These are phyloP conservation scores for Mycena floridula DNA, from an alignment of 768 basidiomycete species.

Conservation along the genomic window DNA sequence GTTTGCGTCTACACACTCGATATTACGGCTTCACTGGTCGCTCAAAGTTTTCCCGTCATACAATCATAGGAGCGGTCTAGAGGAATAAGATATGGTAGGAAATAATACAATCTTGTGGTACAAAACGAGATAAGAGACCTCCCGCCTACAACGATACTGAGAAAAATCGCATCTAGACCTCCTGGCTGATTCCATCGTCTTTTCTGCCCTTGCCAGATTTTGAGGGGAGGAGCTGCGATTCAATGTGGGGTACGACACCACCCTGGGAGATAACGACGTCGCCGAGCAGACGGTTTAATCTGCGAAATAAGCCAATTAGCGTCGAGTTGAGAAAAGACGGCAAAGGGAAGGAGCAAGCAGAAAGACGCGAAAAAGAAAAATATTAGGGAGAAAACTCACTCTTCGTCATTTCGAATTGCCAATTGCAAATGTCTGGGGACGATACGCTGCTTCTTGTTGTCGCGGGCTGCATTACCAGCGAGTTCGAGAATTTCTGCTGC, in stretches of 20 bases:
- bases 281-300: slow-evolving; percentile 76
- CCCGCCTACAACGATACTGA: background rate
- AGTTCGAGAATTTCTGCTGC: slow-evolving; percentile 92
- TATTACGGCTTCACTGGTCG: too few relatives aligned
- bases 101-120: slow-evolving; percentile 1
- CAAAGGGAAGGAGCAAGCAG: background rate
- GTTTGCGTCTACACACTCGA: too few relatives aligned
- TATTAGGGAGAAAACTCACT: slow-evolving; percentile 33
- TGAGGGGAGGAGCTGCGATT: slow-evolving; percentile 30
- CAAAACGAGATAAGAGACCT: slow-evolving; percentile 5
- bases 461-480: slow-evolving; percentile 80
- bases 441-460: slow-evolving; percentile 91
- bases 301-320: slow-evolving; percentile 13
- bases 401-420: slow-evolving; percentile 89
- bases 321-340: background rate
- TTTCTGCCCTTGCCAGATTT: slow-evolving; percentile 28
- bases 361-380: background rate
- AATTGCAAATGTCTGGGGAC: slow-evolving; percentile 90
- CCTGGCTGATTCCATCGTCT: slow-evolving; percentile 20
- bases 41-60: too few relatives aligned
- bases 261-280: slow-evolving; percentile 88
- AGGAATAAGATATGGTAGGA: too few relatives aligned
- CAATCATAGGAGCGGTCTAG: too few relatives aligned
- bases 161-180: slow-evolving; percentile 12
- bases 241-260: slow-evolving; percentile 77